These are phyloP conservation scores for Cercospora nicotianae DNA, from an alignment of 2,329 filamentous ascomycete genomes.

Conservation along the genomic window DNA sequence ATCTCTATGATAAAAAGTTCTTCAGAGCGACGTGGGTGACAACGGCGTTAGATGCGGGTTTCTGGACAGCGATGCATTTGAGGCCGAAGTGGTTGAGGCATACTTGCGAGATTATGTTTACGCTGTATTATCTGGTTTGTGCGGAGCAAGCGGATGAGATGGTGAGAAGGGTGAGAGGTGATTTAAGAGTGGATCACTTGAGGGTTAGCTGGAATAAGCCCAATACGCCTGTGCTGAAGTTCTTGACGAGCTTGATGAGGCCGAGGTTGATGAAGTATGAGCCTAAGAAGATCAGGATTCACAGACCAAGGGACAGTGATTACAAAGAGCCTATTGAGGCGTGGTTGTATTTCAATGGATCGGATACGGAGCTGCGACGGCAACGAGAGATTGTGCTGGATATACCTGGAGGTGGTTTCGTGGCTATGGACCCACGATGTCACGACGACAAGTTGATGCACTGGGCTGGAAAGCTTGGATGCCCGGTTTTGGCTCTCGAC, in stretches of 20 bases:
- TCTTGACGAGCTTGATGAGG: slow-evolving; percentile 69
- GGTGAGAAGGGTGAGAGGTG: slow-evolving; percentile 82
- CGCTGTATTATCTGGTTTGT: slow-evolving; percentile 85
- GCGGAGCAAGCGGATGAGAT: slow-evolving; percentile 96
- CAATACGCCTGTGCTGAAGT: slow-evolving; percentile 78
- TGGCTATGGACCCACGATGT: slow-evolving; percentile 92
- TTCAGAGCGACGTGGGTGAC: slow-evolving; percentile 97
- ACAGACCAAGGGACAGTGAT: slow-evolving; percentile 73
- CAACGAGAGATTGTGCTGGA: slow-evolving; percentile 81
- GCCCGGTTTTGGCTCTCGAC: slow-evolving; percentile 89
- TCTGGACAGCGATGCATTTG: slow-evolving; percentile 98
- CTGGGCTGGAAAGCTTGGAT: slow-evolving; percentile 84
- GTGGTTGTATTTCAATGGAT: slow-evolving; percentile 94
- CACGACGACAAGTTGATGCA: slow-evolving; percentile 92
- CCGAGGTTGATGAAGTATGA: slow-evolving; percentile 79
- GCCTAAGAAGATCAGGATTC: slow-evolving; percentile 80
- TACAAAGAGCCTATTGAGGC: slow-evolving; percentile 80
- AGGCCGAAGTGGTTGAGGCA: slow-evolving; percentile 77
- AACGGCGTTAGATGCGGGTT: slow-evolving; percentile 91
- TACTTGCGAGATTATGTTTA: slow-evolving; percentile 78
- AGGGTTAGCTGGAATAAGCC: slow-evolving; percentile 95
- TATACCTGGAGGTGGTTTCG: slow-evolving; percentile 90
- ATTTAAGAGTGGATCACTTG: slow-evolving; percentile 86
- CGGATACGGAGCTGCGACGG: slow-evolving; percentile 71
- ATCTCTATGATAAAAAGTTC: slow-evolving; percentile 88